Evolutionary conservation across 345 rosid genomes (phyloP).

Genomic region (Acer saccharum): DNA sequence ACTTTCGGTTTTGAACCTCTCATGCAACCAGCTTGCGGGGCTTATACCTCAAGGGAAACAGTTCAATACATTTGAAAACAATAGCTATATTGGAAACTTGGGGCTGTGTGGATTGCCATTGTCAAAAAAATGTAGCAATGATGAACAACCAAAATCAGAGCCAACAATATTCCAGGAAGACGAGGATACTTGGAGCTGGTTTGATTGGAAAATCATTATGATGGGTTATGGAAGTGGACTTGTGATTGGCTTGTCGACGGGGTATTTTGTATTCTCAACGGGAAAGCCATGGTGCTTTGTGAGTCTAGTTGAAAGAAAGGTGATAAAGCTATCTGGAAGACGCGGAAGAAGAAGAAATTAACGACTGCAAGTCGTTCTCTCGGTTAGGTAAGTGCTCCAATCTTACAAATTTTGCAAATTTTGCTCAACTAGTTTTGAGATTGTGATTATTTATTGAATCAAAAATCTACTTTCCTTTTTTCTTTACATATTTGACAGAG

Average conservation of each 20-base stretch:
- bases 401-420: too few relatives aligned
- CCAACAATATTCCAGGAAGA: background rate
- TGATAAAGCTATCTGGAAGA: background rate
- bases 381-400: too few relatives aligned
- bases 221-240: background rate
- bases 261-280: constrained; percentile 13
- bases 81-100: background rate
- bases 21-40: background rate
- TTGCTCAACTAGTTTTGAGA: too few relatives aligned
- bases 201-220: background rate
- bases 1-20: background rate
- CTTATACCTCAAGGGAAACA: background rate
- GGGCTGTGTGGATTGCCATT: background rate
- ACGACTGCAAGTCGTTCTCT: too few relatives aligned
- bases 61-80: background rate
- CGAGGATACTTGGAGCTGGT: background rate
- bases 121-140: background rate
- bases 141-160: background rate
- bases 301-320: background rate
- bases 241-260: background rate
- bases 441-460: background rate
- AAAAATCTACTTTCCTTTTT: too few relatives aligned
- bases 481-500: background rate
- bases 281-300: background rate
- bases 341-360: too few relatives aligned